Conservation (phyloP, 306 rosid genomes). For the Ammopiptanthus mongolicus region DNA sequence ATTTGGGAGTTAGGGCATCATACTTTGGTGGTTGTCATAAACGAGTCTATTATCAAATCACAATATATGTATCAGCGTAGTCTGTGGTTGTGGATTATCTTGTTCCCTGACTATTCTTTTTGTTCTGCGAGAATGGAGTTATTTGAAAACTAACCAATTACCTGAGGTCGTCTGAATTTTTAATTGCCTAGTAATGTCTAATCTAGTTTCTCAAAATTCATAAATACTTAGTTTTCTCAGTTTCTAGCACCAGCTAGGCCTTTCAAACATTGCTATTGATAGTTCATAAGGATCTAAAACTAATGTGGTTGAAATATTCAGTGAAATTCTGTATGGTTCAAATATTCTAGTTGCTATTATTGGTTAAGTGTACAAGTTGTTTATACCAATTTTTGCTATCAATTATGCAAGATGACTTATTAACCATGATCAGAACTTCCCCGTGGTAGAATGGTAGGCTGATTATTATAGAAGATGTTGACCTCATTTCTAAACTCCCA, state of each 20-base stretch:
- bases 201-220: not conserved
- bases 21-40: conserved; percentile 22
- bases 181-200: not conserved
- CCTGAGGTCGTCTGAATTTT: not conserved
- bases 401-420: not conserved
- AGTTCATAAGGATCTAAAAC: not conserved
- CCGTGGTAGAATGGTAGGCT: not conserved
- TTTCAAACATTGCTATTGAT: not conserved
- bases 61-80: not conserved
- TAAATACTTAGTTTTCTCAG: not conserved
- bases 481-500: not conserved
- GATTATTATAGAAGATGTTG: not conserved
- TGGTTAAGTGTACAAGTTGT: not conserved
- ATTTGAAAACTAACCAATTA: not conserved
- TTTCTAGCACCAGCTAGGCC: not conserved
- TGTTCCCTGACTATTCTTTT: not conserved
- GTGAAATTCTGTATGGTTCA: not conserved
- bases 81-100: not conserved
- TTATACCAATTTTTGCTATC: not conserved
- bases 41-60: conserved; percentile 11
- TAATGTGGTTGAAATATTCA: not conserved
- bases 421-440: not conserved
- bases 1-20: conserved; percentile 11
- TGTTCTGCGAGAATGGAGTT: not conserved
- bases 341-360: not conserved